Evolutionary conservation across 1,139 yeast species (phyloP).

Genomic region (Wickerhamomyces sp.): DNA sequence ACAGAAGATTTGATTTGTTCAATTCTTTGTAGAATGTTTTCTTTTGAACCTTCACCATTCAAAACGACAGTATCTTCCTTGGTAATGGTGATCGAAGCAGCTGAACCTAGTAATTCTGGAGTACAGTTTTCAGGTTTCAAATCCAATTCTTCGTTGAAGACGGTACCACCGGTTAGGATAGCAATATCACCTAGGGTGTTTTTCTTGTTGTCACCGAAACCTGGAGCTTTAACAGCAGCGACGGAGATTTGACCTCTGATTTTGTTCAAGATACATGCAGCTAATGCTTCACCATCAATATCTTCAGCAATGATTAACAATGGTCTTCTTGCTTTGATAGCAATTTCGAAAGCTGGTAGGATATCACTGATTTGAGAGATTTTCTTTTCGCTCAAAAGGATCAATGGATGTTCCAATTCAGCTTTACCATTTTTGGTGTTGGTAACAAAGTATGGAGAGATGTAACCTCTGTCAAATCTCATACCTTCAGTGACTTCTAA

Average conservation of each 20-base stretch:
- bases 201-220: slow-evolving; percentile 99
- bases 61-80: slow-evolving; percentile 96
- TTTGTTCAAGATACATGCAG: slow-evolving; percentile 97
- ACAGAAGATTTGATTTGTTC: slow-evolving; percentile 92
- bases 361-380: slow-evolving; percentile 89
- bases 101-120: slow-evolving; percentile 84
- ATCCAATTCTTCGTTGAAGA: slow-evolving; percentile 96
- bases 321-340: slow-evolving; percentile 95
- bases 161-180: slow-evolving; percentile 95
- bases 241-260: slow-evolving; percentile 99
- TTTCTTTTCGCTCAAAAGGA: slow-evolving; percentile 91
- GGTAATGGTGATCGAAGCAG: slow-evolving; percentile 90
- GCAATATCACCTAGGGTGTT: slow-evolving; percentile 97
- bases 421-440: slow-evolving; percentile 95
- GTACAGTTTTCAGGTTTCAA: slow-evolving; percentile 97
- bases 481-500: slow-evolving; percentile 98
- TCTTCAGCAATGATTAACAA: slow-evolving; percentile 94
- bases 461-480: slow-evolving; percentile 98
- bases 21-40: slow-evolving; percentile 82
- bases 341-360: slow-evolving; percentile 89
- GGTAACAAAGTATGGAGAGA: slow-evolving; percentile 97
- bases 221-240: slow-evolving; percentile 98
- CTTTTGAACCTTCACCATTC: slow-evolving; percentile 95
- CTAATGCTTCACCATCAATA: slow-evolving; percentile 97
- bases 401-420: slow-evolving; percentile 92